Evolutionary conservation across 306 rosid species (phyloP), one percentile per base, ranked within the genome.

Genomic region (Lupinus albus): DNA sequence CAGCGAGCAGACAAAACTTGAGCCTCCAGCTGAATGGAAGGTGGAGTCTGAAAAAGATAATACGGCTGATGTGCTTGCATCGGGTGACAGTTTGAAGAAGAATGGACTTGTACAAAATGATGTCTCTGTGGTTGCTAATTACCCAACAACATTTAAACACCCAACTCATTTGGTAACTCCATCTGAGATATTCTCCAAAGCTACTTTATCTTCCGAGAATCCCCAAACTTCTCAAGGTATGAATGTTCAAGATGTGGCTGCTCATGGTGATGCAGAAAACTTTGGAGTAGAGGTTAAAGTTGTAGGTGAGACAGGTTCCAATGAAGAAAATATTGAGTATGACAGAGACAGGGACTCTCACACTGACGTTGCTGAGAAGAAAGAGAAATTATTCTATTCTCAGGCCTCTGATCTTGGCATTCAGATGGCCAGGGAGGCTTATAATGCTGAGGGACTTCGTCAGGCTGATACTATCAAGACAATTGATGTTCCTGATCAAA

Each of bases 91-190:
- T 70, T 74, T 70, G 54, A 72, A 41, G 49, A 79, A 78, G 77
- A 79, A 76, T 54, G 67, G 71, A 61, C 66, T 65, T 62, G 56
- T 36, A n/a, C 75, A 63, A 65, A 70, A 64, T 76, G 87, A 78
- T 20, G 68, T 64, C 64, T 57, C 82, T 81, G 54, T 60, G 32
- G 73, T 65, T 76, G 52, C 88, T 79, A 82, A 64, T 79, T 2
- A 80, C 70, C 65, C 85, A 59, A 49, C 79, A 61, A 32, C 39
- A 33, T 87, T 70, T 73, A 80, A 80, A 68, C 87, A 78, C 63
- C 87, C 87, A 7, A 84, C 89, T 2, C 93, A 87, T 79, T 80
- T 84, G 78, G 84, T 87, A 55, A 87, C 93, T 60, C 93, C 93
- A 50, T 82, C 89, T 7, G 87, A 82, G 81, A 76, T 84, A 74